These are phyloP conservation scores for Xylariaceae sp. DNA, from an alignment of 2,329 filamentous ascomycete genomes.

Conservation along the genomic window DNA sequence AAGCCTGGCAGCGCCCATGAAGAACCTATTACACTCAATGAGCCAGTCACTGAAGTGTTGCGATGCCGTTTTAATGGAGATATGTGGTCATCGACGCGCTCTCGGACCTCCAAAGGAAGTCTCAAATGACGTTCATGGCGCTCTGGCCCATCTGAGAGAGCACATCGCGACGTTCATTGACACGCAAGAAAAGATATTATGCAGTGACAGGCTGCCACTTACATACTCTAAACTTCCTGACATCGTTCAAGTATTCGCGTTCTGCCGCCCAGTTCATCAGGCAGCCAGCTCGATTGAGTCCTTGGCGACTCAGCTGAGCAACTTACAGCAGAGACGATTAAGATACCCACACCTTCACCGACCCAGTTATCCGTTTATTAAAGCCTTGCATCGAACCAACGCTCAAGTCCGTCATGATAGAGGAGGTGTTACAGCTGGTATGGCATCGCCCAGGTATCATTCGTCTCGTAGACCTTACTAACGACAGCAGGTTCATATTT, in stretches of 20 bases:
- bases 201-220: conserved; percentile 40
- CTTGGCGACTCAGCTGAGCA: conserved; percentile 43
- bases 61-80: conserved; percentile 50
- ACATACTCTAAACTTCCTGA: conserved; percentile 45
- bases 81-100: conserved; percentile 45
- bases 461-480: conserved; percentile 2
- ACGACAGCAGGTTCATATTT: conserved; percentile 35
- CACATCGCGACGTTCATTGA: conserved; percentile 43
- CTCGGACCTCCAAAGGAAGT: conserved; percentile 41
- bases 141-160: conserved; percentile 38
- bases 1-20: conserved; percentile 42
- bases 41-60: conserved; percentile 40
- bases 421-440: conserved; percentile 51
- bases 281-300: conserved; percentile 43
- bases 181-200: conserved; percentile 43
- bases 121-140: conserved; percentile 39
- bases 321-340: conserved; percentile 40
- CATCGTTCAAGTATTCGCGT: conserved; percentile 50
- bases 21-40: conserved; percentile 44
- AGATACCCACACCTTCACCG: conserved; percentile 40
- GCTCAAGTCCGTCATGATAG: conserved; percentile 54
- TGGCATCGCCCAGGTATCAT: conserved; percentile 17
- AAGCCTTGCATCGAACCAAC: conserved; percentile 50
- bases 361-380: conserved; percentile 50
- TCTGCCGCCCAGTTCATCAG: conserved; percentile 50